These are phyloP conservation scores for Discostella stelligera DNA, from an alignment of 352 stramenopile genomes.

Conservation along the genomic window DNA sequence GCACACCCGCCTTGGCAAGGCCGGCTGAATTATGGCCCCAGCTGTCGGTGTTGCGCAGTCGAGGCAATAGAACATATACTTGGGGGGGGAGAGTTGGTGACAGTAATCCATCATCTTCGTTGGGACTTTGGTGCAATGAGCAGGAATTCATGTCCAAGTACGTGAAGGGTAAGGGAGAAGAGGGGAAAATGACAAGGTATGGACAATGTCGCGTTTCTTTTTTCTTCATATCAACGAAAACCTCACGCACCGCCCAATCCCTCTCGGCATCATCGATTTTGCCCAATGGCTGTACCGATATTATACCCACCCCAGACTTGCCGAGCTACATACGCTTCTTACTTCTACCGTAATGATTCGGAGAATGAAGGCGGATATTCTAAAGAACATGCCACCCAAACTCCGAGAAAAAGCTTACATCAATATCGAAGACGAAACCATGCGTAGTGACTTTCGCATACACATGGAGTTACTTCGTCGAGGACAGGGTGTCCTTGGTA, in stretches of 20 bases:
- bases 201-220: not conserved
- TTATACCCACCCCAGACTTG: constrained; percentile 46
- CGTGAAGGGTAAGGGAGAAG: constrained; percentile 40
- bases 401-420: constrained; percentile 62
- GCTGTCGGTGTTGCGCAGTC: constrained; percentile 59
- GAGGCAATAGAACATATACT: constrained; percentile 26
- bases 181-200: constrained; percentile 21
- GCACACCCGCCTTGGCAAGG: constrained; percentile 77
- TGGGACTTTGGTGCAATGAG: constrained; percentile 63
- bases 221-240: not conserved
- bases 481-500: constrained; percentile 66
- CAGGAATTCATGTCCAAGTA: constrained; percentile 70
- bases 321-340: constrained; percentile 85
- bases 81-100: constrained; percentile 22
- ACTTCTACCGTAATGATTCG: constrained; percentile 86
- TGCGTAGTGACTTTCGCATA: constrained; percentile 54
- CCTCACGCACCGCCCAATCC: not conserved
- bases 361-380: constrained; percentile 85
- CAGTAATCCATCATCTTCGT: constrained; percentile 9
- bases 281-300: not conserved
- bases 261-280: not conserved
- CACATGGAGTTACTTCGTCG: constrained; percentile 62
- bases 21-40: constrained; percentile 82
- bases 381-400: constrained; percentile 84
- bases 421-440: constrained; percentile 47